phyloP scores from a whole-genome alignment of 305 asterid genomes.

The Solanum hybrid region DNA sequence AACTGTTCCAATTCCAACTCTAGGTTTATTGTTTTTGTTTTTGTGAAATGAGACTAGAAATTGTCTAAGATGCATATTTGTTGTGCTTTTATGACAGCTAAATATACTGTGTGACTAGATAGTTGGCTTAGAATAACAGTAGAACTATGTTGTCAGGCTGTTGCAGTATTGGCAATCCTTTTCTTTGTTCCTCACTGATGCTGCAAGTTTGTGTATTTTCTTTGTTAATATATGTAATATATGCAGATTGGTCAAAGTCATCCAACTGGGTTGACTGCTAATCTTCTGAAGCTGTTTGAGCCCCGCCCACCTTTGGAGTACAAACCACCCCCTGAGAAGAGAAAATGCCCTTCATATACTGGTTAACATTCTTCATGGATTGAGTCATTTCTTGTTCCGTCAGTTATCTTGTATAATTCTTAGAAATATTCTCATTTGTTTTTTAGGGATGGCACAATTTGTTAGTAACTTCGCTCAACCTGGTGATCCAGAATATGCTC shows the following conservation, averaged over 20 bases:
- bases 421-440: background rate
- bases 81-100: background rate
- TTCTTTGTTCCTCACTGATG: background rate
- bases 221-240: background rate
- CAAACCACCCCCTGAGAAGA: conserved; percentile 92
- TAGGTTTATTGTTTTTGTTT: background rate
- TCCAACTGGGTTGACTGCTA: conserved; percentile 84
- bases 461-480: conserved; percentile 72
- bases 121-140: background rate
- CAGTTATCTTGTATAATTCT: background rate
- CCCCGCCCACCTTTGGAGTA: conserved; percentile 93
- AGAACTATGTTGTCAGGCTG: background rate
- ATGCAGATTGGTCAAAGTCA: conserved; percentile 92
- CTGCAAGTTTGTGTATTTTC: background rate
- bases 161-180: background rate
- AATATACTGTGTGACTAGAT: background rate
- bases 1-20: background rate
- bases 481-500: conserved; percentile 77
- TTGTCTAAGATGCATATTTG: background rate
- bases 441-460: conserved; percentile 75
- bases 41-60: background rate
- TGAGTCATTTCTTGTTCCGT: background rate
- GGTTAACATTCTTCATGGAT: conserved; percentile 31
- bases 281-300: conserved; percentile 81
- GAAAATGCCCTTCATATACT: conserved; percentile 81